Conservation (phyloP, 495 filamentous ascomycete genomes). For the Diplogelasinospora grovesii region DNA sequence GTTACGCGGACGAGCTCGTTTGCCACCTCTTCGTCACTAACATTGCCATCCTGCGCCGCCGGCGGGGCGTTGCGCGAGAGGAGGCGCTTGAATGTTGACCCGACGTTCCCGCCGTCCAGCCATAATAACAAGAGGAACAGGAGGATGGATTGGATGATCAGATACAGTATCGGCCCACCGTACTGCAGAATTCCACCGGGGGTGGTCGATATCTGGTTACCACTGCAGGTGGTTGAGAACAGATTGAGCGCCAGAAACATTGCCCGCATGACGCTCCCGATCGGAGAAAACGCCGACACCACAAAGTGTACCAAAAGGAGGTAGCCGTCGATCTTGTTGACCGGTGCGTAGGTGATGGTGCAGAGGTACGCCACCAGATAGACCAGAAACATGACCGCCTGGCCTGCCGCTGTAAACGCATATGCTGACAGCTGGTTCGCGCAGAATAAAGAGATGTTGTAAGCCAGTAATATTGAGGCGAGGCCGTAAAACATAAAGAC, state of each 20-base stretch:
- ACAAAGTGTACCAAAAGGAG: constrained; percentile 61
- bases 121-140: constrained; percentile 64
- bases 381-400: constrained; percentile 66
- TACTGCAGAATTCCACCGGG: constrained; percentile 66
- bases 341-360: constrained; percentile 60
- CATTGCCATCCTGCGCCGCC: constrained; percentile 6
- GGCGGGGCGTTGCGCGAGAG: constrained; percentile 9
- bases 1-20: constrained; percentile 40
- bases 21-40: constrained; percentile 40
- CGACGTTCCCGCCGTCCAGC: constrained; percentile 59
- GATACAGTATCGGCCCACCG: constrained; percentile 72
- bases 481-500: constrained; percentile 71
- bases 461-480: constrained; percentile 61
- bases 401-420: constrained; percentile 60
- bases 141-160: constrained; percentile 59
- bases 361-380: constrained; percentile 70
- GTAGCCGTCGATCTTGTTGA: constrained; percentile 50
- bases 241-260: constrained; percentile 71
- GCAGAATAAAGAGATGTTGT: constrained; percentile 62
- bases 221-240: constrained; percentile 66
- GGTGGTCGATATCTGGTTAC: constrained; percentile 52
- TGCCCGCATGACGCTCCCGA: constrained; percentile 59
- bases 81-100: constrained; percentile 40
- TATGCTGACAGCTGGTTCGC: constrained; percentile 36
- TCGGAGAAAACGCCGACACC: constrained; percentile 60